phyloP scores from a whole-genome alignment of 192 early-diverging fungal species.

The Diversispora epigaea region DNA sequence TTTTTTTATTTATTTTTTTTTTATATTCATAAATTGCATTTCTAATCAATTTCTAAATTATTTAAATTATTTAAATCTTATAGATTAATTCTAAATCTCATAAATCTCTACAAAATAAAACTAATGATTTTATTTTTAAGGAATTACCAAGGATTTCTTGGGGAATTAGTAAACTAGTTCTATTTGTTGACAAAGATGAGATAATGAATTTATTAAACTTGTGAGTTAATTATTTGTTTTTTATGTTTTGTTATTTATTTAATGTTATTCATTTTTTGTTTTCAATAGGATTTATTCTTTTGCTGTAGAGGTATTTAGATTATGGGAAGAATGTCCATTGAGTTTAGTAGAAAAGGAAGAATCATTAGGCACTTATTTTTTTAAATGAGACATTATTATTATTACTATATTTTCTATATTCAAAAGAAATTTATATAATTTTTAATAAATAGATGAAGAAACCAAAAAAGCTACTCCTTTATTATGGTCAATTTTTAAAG shows the following conservation, averaged over 20 bases:
- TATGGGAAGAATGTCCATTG: background rate
- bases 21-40: background rate
- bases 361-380: background rate
- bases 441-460: background rate
- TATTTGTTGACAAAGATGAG: background rate
- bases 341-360: constrained; percentile 2
- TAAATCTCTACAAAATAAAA: background rate
- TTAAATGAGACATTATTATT: background rate
- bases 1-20: background rate
- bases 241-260: background rate
- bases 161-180: constrained; percentile 5
- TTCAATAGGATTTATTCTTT: background rate
- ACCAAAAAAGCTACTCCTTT: constrained; percentile 18
- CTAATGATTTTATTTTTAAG: background rate
- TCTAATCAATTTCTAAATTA: background rate
- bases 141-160: background rate
- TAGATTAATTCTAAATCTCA: background rate
- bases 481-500: constrained; percentile 52
- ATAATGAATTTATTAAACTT: background rate
- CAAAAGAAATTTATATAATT: background rate
- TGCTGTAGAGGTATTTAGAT: background rate
- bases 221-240: background rate
- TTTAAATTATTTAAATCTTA: background rate
- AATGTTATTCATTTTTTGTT: background rate
- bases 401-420: background rate